Percentiles rank a stretch among this genome's conserved stretches.
phyloP scores from a whole-genome alignment of 108 stramenopile species.

The Cyclotella distinguenda region DNA sequence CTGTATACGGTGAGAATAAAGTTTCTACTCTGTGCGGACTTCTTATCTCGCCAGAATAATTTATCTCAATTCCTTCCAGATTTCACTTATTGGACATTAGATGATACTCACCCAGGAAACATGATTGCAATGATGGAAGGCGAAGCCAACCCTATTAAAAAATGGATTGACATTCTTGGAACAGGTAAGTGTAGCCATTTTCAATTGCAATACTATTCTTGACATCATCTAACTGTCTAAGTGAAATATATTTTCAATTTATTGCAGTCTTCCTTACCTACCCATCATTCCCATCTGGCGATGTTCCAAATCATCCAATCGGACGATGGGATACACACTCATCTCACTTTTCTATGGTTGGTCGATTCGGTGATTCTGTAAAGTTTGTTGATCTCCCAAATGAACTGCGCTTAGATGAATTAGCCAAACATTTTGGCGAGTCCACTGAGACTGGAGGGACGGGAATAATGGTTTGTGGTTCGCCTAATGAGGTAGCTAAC shows the following conservation, averaged over 20 bases:
- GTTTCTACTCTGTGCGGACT: no score
- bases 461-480: slow-evolving; percentile 59
- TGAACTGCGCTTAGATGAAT: slow-evolving; percentile 37
- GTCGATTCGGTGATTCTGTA: slow-evolving; percentile 34
- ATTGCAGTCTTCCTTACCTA: slow-evolving; percentile 12
- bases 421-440: slow-evolving; percentile 38
- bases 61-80: no score
- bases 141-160: slow-evolving; percentile 43
- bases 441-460: slow-evolving; percentile 22
- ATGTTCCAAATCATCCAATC: slow-evolving; percentile 30
- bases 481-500: slow-evolving; percentile 58
- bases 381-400: slow-evolving; percentile 38
- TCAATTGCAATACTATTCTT: slow-evolving; percentile 1
- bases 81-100: slow-evolving; percentile 39
- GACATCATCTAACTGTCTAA: background rate
- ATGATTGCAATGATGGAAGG: slow-evolving; percentile 34
- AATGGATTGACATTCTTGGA: slow-evolving; percentile 37
- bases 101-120: slow-evolving; percentile 42
- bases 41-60: no score
- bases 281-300: slow-evolving; percentile 16
- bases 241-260: no score
- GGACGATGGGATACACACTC: slow-evolving; percentile 40
- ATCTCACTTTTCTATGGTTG: slow-evolving; percentile 19
- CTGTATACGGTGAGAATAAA: no score
- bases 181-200: no score